phyloP scores from a whole-genome alignment of 2,329 filamentous ascomycete genomes.

The Piedraia hortae region DNA sequence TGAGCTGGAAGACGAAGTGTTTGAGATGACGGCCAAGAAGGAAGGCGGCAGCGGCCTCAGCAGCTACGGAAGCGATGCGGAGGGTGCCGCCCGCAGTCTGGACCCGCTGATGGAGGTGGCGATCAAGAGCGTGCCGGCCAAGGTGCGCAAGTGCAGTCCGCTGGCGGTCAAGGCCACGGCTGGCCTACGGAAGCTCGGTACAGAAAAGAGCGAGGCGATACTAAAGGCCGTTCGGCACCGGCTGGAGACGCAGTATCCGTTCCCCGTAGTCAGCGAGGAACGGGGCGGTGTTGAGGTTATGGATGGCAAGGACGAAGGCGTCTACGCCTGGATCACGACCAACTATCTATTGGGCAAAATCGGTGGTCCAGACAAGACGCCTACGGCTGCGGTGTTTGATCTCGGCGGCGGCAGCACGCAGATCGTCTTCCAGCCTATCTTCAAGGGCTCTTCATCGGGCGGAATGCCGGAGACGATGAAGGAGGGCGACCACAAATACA shows the following conservation, averaged over 20 bases:
- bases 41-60: constrained; percentile 57
- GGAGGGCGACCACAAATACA: constrained; percentile 88
- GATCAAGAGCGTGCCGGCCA: constrained; percentile 57
- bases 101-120: constrained; percentile 72
- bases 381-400: constrained; percentile 85
- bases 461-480: constrained; percentile 67
- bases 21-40: constrained; percentile 75
- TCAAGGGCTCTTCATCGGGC: constrained; percentile 40
- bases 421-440: constrained; percentile 94
- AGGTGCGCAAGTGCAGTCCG: constrained; percentile 73
- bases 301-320: constrained; percentile 89
- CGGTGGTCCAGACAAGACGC: constrained; percentile 64
- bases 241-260: constrained; percentile 72
- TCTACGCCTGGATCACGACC: constrained; percentile 96
- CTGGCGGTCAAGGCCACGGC: constrained; percentile 96
- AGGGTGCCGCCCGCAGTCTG: constrained; percentile 68
- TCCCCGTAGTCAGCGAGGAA: constrained; percentile 68
- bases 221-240: constrained; percentile 58
- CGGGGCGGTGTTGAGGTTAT: constrained; percentile 83
- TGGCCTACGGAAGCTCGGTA: constrained; percentile 63
- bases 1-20: constrained; percentile 74
- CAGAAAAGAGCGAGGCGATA: constrained; percentile 57
- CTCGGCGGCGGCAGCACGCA: constrained; percentile 91
- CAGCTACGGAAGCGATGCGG: constrained; percentile 61
- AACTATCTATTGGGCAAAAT: constrained; percentile 98